Conservation (phyloP, 352 stramenopile genomes). For the Phytophthora europaea region DNA sequence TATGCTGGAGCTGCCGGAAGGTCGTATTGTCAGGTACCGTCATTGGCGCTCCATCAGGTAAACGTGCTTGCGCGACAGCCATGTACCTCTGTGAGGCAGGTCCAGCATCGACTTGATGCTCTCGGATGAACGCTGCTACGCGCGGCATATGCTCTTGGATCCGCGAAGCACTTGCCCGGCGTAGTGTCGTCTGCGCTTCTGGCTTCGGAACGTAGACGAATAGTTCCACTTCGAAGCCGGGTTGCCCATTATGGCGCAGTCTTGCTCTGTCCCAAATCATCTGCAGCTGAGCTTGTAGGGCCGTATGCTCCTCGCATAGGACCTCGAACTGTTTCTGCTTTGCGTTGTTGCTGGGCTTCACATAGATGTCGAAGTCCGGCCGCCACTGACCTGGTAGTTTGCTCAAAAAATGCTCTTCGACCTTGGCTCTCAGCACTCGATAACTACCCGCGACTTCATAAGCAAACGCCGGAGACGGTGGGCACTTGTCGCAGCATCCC, state of each 20-base stretch:
- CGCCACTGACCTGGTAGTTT: constrained; percentile 14
- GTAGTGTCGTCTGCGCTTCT: not conserved
- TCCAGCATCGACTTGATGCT: constrained; percentile 11
- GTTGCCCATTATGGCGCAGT: constrained; percentile 9
- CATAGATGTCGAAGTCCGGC: constrained; percentile 4
- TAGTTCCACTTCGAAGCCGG: constrained; percentile 20
- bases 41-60: constrained; percentile 1
- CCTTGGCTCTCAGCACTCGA: not conserved
- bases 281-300: constrained; percentile 8
- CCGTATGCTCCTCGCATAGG: not conserved
- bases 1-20: constrained; percentile 16
- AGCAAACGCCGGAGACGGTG: constrained; percentile 6
- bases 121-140: constrained; percentile 9
- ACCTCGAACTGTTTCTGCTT: constrained; percentile 19
- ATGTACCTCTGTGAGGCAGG: no score
- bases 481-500: constrained; percentile 8
- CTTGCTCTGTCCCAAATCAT: constrained; percentile 17
- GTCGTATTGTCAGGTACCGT: constrained; percentile 7
- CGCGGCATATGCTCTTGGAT: constrained; percentile 23
- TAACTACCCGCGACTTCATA: constrained; percentile 11
- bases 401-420: constrained; percentile 17
- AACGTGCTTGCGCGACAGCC: constrained; percentile 17
- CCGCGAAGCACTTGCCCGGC: constrained; percentile 9
- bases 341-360: constrained; percentile 9
- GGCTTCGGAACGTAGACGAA: constrained; percentile 28